phyloP scores from a whole-genome alignment of 345 rosid genomes.

The Raphanus raphanistrum region DNA sequence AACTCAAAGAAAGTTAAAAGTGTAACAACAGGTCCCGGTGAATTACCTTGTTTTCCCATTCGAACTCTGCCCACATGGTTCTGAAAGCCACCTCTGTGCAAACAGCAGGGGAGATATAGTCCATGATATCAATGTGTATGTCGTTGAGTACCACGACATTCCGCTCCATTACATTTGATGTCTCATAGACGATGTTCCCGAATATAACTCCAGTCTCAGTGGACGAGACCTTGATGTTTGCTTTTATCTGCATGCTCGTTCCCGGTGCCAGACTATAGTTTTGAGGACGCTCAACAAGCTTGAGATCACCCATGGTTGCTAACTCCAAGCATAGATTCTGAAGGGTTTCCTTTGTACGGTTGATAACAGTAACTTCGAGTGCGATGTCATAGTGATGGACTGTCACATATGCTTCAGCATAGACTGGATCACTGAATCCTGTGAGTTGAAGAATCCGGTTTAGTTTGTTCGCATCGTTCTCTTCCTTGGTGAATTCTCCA shows the following conservation, averaged over 20 bases:
- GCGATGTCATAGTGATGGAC: conserved; percentile 97
- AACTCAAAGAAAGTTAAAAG: neutral
- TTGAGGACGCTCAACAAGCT: conserved; percentile 98
- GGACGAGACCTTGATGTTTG: conserved; percentile 98
- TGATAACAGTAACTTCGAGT: conserved; percentile 91
- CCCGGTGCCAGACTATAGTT: conserved; percentile 94
- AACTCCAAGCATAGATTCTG: conserved; percentile 96
- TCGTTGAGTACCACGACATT: conserved; percentile 93
- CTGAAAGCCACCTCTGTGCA: conserved; percentile 90
- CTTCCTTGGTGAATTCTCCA: conserved; percentile 94
- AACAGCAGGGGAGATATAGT: conserved; percentile 92
- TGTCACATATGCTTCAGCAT: conserved; percentile 97
- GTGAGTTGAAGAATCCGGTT: conserved; percentile 98
- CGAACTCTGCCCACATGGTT: conserved; percentile 99
- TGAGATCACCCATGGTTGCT: conserved; percentile 99
- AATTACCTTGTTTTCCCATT: conserved; percentile 98
- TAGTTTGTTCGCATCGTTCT: conserved; percentile 90
- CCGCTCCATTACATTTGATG: conserved; percentile 89
- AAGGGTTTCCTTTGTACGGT: conserved; percentile 94
- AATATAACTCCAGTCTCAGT: conserved; percentile 98
- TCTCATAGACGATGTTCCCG: conserved; percentile 94
- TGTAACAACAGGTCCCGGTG: neutral
- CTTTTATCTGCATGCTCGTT: conserved; percentile 95
- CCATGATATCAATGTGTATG: conserved; percentile 99
- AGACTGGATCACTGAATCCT: conserved; percentile 98